Conservation (phyloP, 192 early-diverging fungal species). For the Backusella tarrabulga region DNA sequence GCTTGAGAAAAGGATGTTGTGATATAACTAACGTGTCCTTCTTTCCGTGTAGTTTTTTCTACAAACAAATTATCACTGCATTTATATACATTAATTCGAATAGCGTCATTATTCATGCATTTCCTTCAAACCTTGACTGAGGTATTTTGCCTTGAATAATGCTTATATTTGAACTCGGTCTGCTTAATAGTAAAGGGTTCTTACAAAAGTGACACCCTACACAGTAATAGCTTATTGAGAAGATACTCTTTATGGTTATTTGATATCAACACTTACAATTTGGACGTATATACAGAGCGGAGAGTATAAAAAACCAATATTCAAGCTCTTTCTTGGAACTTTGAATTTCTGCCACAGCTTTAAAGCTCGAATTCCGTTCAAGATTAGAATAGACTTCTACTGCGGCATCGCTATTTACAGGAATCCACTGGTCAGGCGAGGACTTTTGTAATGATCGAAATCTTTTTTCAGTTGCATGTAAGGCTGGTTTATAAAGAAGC, state of each 20-base stretch:
- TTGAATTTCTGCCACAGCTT: background rate
- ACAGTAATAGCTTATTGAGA: background rate
- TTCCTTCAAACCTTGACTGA: background rate
- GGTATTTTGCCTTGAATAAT: slow-evolving; percentile 1
- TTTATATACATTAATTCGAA: slow-evolving; percentile 4
- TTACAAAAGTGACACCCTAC: slow-evolving; percentile 1
- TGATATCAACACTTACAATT: background rate
- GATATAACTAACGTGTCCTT: background rate
- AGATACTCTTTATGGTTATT: background rate
- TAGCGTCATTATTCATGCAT: background rate
- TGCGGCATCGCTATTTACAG: background rate
- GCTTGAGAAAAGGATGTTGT: background rate
- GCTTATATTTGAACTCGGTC: background rate
- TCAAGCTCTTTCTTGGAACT: background rate
- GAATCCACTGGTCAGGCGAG: background rate
- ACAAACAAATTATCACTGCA: background rate
- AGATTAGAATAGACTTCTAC: background rate
- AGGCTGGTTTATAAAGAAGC: background rate
- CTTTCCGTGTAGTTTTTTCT: background rate
- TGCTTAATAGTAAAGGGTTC: background rate
- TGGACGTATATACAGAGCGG: background rate
- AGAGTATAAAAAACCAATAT: background rate
- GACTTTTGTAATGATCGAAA: background rate
- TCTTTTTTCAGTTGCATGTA: background rate
- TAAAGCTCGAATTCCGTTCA: background rate